Percentiles rank a stretch among this genome's conserved stretches.
These are phyloP conservation scores for Diaporthe humulicola DNA, from an alignment of 2,329 filamentous ascomycete genomes.

Conservation along the genomic window DNA sequence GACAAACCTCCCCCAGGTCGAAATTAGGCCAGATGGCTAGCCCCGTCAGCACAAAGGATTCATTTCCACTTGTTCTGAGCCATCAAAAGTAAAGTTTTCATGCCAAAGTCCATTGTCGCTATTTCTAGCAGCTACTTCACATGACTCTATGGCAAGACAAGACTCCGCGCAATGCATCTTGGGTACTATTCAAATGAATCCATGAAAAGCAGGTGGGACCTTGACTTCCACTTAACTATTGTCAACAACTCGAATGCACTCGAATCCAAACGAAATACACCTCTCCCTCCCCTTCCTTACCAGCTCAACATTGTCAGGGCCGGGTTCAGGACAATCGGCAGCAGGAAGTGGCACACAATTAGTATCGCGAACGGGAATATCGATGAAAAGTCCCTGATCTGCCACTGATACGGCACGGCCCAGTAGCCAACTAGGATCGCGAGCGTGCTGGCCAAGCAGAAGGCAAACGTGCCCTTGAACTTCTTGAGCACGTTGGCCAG, in stretches of 20 bases:
- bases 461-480: conserved; percentile 68
- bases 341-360: conserved; percentile 66
- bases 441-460: conserved; percentile 59
- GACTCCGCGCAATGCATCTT: neutral
- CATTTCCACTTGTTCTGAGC: neutral
- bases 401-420: conserved; percentile 65
- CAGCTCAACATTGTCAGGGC: conserved; percentile 74
- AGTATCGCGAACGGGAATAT: conserved; percentile 69
- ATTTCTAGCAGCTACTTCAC: neutral
- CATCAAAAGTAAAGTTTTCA: too few relatives aligned
- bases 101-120: neutral
- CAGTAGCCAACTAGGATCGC: conserved; percentile 63
- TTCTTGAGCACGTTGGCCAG: conserved; percentile 66
- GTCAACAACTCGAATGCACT: neutral
- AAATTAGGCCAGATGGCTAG: too few relatives aligned
- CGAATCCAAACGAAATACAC: neutral
- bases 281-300: conserved; percentile 49
- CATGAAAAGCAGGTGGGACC: neutral
- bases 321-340: conserved; percentile 73
- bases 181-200: neutral
- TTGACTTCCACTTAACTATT: neutral
- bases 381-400: conserved; percentile 68
- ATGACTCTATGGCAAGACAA: neutral
- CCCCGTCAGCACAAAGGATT: neutral
- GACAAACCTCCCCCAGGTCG: neutral